Evolutionary conservation across 805 yeast genomes (phyloP).

Genomic region (Candida ipomoeae): DNA sequence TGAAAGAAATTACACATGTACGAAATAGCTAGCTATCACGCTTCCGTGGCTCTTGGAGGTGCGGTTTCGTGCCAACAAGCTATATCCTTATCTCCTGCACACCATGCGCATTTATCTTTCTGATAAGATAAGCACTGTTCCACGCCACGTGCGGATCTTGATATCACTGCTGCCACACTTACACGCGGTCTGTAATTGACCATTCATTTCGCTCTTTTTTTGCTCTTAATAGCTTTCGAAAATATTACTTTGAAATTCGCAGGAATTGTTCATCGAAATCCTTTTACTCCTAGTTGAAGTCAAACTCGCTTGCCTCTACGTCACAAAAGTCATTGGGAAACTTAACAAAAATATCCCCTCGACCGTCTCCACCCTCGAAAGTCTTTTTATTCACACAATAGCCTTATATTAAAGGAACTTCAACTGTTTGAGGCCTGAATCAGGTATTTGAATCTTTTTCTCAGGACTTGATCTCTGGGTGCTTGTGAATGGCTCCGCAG

Average conservation of each 20-base stretch:
- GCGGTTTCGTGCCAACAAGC: too few relatives aligned
- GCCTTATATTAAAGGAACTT: background rate
- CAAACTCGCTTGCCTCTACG: too few relatives aligned
- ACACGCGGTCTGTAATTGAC: background rate
- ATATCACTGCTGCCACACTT: background rate
- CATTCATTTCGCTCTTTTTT: background rate
- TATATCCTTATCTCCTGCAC: background rate
- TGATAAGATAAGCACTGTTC: conserved; percentile 1
- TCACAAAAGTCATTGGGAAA: too few relatives aligned
- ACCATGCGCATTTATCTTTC: background rate
- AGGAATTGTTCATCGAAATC: background rate
- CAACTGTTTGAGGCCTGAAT: background rate
- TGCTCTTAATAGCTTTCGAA: background rate
- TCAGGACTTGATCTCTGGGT: background rate
- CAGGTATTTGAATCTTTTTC: too few relatives aligned
- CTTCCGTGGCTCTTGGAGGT: too few relatives aligned
- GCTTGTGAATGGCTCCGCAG: conserved; percentile 3
- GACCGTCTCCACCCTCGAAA: too few relatives aligned
- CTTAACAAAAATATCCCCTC: too few relatives aligned
- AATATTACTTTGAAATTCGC: background rate
- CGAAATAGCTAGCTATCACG: too few relatives aligned
- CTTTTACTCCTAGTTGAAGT: too few relatives aligned
- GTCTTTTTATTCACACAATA: background rate
- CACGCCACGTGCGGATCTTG: conserved; percentile 1
- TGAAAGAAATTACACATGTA: too few relatives aligned